Evolutionary conservation across 441 rosid genomes (phyloP), one percentile per base, ranked within the genome.

Genomic region (Gossypium davidsonii): DNA sequence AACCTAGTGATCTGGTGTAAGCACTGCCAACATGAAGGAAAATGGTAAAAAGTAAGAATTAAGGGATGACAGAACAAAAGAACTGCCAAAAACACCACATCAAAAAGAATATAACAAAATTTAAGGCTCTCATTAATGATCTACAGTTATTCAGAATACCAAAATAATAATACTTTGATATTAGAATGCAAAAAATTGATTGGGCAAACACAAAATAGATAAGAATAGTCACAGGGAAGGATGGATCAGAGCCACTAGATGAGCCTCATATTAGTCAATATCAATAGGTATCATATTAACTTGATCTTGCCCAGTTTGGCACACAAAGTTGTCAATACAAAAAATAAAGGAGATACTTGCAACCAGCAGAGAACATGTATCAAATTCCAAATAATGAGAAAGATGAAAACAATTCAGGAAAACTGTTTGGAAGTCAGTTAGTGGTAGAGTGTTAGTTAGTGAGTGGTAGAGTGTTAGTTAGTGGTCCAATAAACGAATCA

Each of bases 1-100:
- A 68, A 83, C 79, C 91, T 89, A 91, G 73, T 86, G 87, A 78
- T 80, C 86, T 42, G 90, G 88, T 42, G 91, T 85, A 76, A 92
- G 91, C 86, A 90, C 97, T 92, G 96, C 84, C 67, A 77, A 68
- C 59, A 70, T 17, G 39, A 67, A 46, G 11, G 37, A 23, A 37
- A 37, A 74, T 62, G 69, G 78, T 44, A 79, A 34, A 56, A 64
- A 17, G 44, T 31, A 78, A 21, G 25, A 42, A 64, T 14, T 6
- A n/a, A 59, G 52, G 61, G 21, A 61, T 31, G 67, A 61, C 42
- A 6, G n/a, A 14, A 56, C 10, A 23, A 8, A 42, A 34, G 37
- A 49, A 51, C 37, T 44, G 12, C 15, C n/a, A 18, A 44, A 21
- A 65, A 21, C 11, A 12, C 11, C 53, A 44, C 11, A 5, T 18